phyloP scores from a whole-genome alignment of 805 yeast genomes.

The Kregervanrija delftensis region DNA sequence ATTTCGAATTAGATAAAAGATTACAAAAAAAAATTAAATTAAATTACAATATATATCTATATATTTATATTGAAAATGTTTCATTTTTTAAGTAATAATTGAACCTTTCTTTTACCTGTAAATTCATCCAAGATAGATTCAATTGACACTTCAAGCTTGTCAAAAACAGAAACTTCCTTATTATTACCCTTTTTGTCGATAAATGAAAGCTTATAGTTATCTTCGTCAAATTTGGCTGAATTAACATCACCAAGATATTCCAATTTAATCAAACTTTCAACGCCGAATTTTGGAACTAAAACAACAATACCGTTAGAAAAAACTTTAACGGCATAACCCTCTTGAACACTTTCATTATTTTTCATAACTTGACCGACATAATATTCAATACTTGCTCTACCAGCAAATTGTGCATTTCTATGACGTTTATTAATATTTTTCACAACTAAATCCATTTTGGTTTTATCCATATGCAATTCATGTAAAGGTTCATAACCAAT shows the following conservation, averaged over 20 bases:
- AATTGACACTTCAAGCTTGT: slow-evolving; percentile 77
- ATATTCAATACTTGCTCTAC: slow-evolving; percentile 95
- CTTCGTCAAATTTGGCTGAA: slow-evolving; percentile 69
- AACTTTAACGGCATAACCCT: slow-evolving; percentile 87
- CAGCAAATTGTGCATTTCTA: slow-evolving; percentile 98
- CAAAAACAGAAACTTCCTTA: slow-evolving; percentile 59
- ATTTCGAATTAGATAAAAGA: no score
- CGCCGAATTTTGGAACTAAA: slow-evolving; percentile 91
- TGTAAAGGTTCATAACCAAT: slow-evolving; percentile 86
- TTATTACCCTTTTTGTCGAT: slow-evolving; percentile 31
- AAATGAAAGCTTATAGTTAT: slow-evolving; percentile 61
- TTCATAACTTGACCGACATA: slow-evolving; percentile 98
- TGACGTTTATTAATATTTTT: slow-evolving; percentile 89
- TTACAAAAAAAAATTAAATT: no score
- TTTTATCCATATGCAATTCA: slow-evolving; percentile 77
- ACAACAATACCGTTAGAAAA: slow-evolving; percentile 94
- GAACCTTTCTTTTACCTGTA: slow-evolving; percentile 91
- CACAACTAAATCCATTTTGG: slow-evolving; percentile 82
- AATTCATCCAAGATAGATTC: slow-evolving; percentile 76
- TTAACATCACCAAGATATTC: slow-evolving; percentile 65
- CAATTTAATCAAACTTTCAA: slow-evolving; percentile 84
- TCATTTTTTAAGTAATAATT: slow-evolving; percentile 47
- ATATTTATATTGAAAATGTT: not conserved
- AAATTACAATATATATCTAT: not conserved
- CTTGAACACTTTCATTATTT: slow-evolving; percentile 69